Evolutionary conservation across 2,329 filamentous ascomycete species (phyloP), one percentile per base, ranked within the genome.

Genomic region (Rutstroemia sp.): DNA sequence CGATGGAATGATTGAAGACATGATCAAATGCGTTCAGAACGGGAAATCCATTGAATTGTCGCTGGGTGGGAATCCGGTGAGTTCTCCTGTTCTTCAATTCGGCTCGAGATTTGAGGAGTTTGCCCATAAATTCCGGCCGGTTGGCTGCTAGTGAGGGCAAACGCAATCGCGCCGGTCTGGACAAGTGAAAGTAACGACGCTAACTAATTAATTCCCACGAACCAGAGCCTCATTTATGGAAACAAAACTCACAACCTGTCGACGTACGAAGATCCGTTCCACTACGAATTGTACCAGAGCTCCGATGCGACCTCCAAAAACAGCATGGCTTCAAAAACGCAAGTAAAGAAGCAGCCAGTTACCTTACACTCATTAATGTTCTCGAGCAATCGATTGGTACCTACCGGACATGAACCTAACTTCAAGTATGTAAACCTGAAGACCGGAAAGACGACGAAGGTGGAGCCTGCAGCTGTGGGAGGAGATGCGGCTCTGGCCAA

Each of bases 1-100:
- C 63, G 77, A 83, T 67, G 73, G 73, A 66, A 73, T 82, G 51
- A 78, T 86, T 64, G 79, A 83, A 67, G 76, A 81, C 60, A 80
- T 86, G 77, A 83, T 86, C 62, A 75, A 75, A 68, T 81, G 78
- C 64, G 76, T 80, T 41, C 78, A 78, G 64, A 75, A 77, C 72
- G 81, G 80, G 51, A 75, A 80, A 55, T 73, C 76, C 47, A 75
- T 86, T 53, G 74, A 81, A 64, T 72, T 86, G 64, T 76, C 78
- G 5, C 69, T 86, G 59, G 83, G 83, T 42, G 74, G 73, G 64
- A 75, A 71, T 63, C 82, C 82, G 39, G 83, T 86, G 80, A 76
- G 82, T 76, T 25, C 39, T 41, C 47, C 27, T 30, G 16, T 54
- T 42, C 60, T 53, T 48, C 49, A 48, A 37, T 56, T 57, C 27